A percentile compares a stretch with the other conserved stretches of the same genome.
These are phyloP conservation scores for Aphanomyces astaci DNA, from an alignment of 352 stramenopile genomes.

Conservation along the genomic window DNA sequence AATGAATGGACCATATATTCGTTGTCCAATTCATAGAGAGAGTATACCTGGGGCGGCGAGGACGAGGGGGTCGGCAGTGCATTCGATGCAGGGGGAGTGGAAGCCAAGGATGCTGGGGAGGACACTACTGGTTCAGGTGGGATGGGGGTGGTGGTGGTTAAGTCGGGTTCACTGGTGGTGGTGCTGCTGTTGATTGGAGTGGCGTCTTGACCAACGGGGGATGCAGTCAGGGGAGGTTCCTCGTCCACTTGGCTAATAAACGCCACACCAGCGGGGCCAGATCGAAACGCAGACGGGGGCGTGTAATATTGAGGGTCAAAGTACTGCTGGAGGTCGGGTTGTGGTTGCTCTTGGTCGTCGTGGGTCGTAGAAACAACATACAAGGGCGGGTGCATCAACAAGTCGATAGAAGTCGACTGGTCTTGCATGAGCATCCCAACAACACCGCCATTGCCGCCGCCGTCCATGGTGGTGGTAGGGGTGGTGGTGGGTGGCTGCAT, in stretches of 20 bases:
- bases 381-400: too few relatives aligned
- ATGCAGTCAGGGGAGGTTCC: too few relatives aligned
- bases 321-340: not conserved
- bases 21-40: too few relatives aligned
- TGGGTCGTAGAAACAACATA: too few relatives aligned
- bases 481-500: not conserved
- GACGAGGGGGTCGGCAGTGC: too few relatives aligned
- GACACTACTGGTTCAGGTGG: too few relatives aligned
- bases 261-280: not conserved
- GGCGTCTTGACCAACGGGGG: too few relatives aligned
- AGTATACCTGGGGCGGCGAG: too few relatives aligned
- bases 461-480: not conserved
- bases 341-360: not conserved
- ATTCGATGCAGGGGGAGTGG: too few relatives aligned
- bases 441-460: not conserved
- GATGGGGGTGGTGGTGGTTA: not conserved
- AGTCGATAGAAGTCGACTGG: not conserved
- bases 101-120: too few relatives aligned
- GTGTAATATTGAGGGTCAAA: slow-evolving; percentile 21
- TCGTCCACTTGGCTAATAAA: slow-evolving; percentile 11
- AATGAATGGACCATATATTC: too few relatives aligned
- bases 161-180: not conserved
- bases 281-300: slow-evolving; percentile 6
- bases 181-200: not conserved
- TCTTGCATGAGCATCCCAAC: not conserved